phyloP scores from a whole-genome alignment of 495 filamentous ascomycete genomes.

The Evernia prunastri region DNA sequence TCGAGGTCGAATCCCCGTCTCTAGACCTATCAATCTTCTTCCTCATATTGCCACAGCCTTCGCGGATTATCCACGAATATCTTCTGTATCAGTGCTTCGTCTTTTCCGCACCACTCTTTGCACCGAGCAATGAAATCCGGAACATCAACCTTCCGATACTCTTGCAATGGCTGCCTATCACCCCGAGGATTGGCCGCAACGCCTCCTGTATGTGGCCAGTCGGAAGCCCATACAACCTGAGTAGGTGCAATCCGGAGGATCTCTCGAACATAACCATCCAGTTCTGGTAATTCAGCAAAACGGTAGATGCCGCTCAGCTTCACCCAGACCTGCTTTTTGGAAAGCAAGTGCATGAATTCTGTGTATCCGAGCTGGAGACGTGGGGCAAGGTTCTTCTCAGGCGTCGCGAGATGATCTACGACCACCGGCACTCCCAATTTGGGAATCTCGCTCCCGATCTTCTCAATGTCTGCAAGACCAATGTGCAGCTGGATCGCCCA shows the following conservation, averaged over 20 bases:
- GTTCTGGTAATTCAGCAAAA: neutral
- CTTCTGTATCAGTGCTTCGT: neutral
- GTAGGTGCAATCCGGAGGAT: neutral
- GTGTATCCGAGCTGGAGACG: neutral
- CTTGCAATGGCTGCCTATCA: neutral
- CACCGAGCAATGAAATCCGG: neutral
- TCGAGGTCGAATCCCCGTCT: neutral
- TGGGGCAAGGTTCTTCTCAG: neutral
- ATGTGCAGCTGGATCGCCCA: constrained; percentile 3
- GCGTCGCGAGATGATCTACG: neutral
- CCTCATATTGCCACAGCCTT: constrained; percentile 1
- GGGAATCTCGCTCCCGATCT: neutral
- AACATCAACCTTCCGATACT: neutral
- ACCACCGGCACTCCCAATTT: neutral
- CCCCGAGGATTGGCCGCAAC: neutral
- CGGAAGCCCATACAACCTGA: neutral
- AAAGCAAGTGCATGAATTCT: neutral
- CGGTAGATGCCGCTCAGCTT: constrained; percentile 1
- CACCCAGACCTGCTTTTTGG: neutral
- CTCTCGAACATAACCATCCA: neutral
- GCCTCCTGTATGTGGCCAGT: neutral
- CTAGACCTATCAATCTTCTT: neutral
- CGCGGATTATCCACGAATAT: neutral
- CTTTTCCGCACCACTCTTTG: neutral
- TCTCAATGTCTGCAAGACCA: neutral